Base-by-base conservation (phyloP, 306 rosid genomes). In the Parietaria judaica region DNA sequence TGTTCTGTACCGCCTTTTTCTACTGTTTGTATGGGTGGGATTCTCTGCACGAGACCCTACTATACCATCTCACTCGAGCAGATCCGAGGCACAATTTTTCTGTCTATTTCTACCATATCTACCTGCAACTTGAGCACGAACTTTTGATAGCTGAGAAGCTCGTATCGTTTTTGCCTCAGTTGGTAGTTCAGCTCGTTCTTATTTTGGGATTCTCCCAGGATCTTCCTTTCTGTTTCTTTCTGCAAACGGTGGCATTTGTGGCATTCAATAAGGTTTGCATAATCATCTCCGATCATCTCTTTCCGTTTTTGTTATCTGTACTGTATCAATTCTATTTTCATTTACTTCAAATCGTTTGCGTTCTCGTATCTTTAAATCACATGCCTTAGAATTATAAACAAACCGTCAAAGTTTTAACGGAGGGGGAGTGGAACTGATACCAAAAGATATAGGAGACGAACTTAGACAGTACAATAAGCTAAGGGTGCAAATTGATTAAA, bases 31-130 rank as follows among this genome's bases (percentile, higher is more conserved):
- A 88, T 71, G 90, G 92, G 59, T 84, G 95, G 86, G 90, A 86
- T 8, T 92, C 86, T 78, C 84, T 92, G 53, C 78, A 79, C 1
- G 96, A 92, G 76, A 95, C 96, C 1, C 69, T 92, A 68, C 77
- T 92, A 35, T 92, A 88, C 76, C 96, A 92, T 78, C 95, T 86
- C 61, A 88, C 98, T 51, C 85, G 88, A 11, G 82, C 96, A 7
- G 95, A 92, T 74, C 95, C 96, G 61, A 86, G 98, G 76, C 98
- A 91, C 70, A 86, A 92, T 65, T 92, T 88, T 70, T 88, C 99
- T 54, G 74, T 88, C 51, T 92, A 86, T 71, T 92, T 88, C 67
- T 84, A 82, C 66, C 95, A 88, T 78, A 86, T 88, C 78, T 86
- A 92, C 79, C 99, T 92, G 48, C 92, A 82, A 55, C 82, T 79